Conservation (phyloP, 495 filamentous ascomycete genomes). For the Articulospora tetracladia region DNA sequence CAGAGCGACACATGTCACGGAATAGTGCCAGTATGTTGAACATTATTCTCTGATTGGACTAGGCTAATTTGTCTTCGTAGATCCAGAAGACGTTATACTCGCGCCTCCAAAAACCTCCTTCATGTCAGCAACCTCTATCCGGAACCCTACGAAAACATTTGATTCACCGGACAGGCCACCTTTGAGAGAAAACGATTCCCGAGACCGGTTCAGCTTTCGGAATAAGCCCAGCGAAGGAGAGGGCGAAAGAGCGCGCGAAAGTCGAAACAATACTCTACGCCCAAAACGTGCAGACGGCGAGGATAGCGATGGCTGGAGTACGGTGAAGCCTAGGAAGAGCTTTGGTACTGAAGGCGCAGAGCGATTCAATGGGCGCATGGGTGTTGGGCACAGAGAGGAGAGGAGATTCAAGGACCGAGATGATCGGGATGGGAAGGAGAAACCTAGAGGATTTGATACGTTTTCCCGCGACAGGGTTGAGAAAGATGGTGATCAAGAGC, state of each 20-base stretch:
- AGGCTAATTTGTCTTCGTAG: conserved; percentile 30
- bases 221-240: conserved; percentile 65
- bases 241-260: conserved; percentile 44
- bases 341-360: conserved; percentile 61
- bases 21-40: conserved; percentile 61
- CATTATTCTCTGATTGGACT: conserved; percentile 37
- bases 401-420: conserved; percentile 39
- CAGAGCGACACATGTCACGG: conserved; percentile 24
- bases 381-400: conserved; percentile 33
- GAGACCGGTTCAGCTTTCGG: conserved; percentile 64
- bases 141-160: conserved; percentile 49
- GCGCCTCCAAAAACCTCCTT: conserved; percentile 86
- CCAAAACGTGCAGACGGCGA: conserved; percentile 46
- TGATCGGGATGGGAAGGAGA: conserved; percentile 45
- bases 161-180: conserved; percentile 45
- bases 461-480: conserved; percentile 38
- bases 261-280: conserved; percentile 42
- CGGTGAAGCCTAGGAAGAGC: conserved; percentile 61
- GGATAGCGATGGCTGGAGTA: conserved; percentile 55
- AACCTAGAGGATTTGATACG: conserved; percentile 42
- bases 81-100: conserved; percentile 78
- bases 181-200: conserved; percentile 39
- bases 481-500: conserved; percentile 36
- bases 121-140: conserved; percentile 66
- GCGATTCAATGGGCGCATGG: conserved; percentile 55